A percentile compares a stretch with the other conserved stretches of the same genome.
Evolutionary conservation across 2,329 filamentous ascomycete genomes (phyloP).

Genomic region (Fusarium chlamydosporum): DNA sequence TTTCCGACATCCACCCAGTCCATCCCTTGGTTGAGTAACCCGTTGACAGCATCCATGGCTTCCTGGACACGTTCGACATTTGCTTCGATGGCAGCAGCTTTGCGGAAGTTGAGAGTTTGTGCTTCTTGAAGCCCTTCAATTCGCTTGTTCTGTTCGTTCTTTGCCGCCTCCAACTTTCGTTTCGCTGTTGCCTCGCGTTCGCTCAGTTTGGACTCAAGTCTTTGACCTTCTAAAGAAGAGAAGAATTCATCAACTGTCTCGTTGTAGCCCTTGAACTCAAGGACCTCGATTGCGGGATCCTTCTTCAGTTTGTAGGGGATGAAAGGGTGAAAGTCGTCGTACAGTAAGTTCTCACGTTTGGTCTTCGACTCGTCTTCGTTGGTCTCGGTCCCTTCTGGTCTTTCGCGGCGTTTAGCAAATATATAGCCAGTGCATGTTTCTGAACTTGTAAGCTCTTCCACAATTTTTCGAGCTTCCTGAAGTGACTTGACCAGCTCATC

Average conservation of each 20-base stretch:
- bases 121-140: conserved; percentile 86
- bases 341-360: conserved; percentile 71
- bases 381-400: conserved; percentile 46
- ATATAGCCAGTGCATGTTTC: conserved; percentile 85
- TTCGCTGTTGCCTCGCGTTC: conserved; percentile 87
- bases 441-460: conserved; percentile 76
- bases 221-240: conserved; percentile 95
- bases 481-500: conserved; percentile 77
- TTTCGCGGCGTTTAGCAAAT: conserved; percentile 75
- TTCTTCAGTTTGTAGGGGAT: conserved; percentile 82
- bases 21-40: conserved; percentile 93
- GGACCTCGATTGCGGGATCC: conserved; percentile 74
- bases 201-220: conserved; percentile 83
- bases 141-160: conserved; percentile 85
- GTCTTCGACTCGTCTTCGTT: conserved; percentile 55
- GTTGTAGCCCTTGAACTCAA: conserved; percentile 89
- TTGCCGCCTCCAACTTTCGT: conserved; percentile 87
- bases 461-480: conserved; percentile 76
- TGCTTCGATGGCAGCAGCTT: conserved; percentile 90
- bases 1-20: conserved; percentile 95
- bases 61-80: conserved; percentile 94
- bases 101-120: conserved; percentile 86
- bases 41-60: conserved; percentile 91
- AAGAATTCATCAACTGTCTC: conserved; percentile 97
- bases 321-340: conserved; percentile 97